A percentile compares a stretch with the other conserved stretches of the same genome.
Evolutionary conservation across 164 flowering plant species (phyloP).

Genomic region (Magnolia changhungtana): DNA sequence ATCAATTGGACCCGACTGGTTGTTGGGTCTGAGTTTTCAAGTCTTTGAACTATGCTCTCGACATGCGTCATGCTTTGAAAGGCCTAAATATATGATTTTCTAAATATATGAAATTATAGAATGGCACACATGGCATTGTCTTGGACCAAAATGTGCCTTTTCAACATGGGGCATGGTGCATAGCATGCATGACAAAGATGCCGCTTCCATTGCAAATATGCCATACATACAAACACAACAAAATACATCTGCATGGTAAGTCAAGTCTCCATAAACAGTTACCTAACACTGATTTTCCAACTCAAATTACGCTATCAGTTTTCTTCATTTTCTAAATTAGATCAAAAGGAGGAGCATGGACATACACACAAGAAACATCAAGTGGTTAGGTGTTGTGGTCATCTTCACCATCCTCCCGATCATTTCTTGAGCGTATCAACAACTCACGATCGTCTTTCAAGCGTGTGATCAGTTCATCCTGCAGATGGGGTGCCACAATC

Average conservation of each 20-base stretch:
- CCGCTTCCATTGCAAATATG: background rate
- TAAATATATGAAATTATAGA: too few relatives aligned
- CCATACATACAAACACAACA: background rate
- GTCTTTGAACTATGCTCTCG: too few relatives aligned
- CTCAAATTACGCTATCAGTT: background rate
- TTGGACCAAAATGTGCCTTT: too few relatives aligned
- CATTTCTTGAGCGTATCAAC: background rate
- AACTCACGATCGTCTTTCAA: constrained; percentile 30
- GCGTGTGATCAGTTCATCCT: constrained; percentile 46
- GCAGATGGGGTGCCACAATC: background rate
- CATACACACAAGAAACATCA: background rate
- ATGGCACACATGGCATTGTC: too few relatives aligned
- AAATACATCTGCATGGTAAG: background rate
- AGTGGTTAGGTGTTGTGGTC: background rate
- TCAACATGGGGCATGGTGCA: too few relatives aligned
- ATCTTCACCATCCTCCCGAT: background rate
- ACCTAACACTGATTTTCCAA: background rate
- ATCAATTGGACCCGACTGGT: too few relatives aligned
- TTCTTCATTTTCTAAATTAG: background rate
- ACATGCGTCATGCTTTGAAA: too few relatives aligned
- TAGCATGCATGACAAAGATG: background rate
- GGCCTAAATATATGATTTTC: too few relatives aligned
- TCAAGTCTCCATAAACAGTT: background rate
- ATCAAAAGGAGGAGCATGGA: background rate
- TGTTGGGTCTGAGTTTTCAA: too few relatives aligned